These are phyloP conservation scores for Microbotryomycetes sp. DNA, from an alignment of 1,284 basidiomycete genomes.

Conservation along the genomic window DNA sequence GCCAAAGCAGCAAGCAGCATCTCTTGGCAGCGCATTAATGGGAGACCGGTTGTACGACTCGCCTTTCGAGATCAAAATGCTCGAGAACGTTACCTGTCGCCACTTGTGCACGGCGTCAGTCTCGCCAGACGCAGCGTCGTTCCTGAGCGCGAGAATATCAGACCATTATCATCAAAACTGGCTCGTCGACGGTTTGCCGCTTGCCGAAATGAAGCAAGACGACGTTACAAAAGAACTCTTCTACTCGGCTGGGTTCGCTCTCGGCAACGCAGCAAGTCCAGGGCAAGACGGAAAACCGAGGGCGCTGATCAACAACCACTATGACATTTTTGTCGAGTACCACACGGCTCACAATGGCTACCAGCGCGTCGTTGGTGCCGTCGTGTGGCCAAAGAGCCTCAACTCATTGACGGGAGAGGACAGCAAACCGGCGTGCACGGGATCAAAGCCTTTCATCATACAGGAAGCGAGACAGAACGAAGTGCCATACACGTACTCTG, in stretches of 20 bases:
- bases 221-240: conserved; percentile 69
- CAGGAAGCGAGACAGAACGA: conserved; percentile 57
- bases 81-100: conserved; percentile 65
- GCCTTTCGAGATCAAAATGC: conserved; percentile 78
- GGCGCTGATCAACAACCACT: conserved; percentile 85
- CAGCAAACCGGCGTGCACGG: conserved; percentile 18
- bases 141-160: conserved; percentile 83
- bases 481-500: conserved; percentile 83
- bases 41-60: conserved; percentile 93
- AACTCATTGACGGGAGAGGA: conserved; percentile 16
- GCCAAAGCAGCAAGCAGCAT: conserved; percentile 73
- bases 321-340: conserved; percentile 77
- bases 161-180: conserved; percentile 94
- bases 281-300: conserved; percentile 50
- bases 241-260: conserved; percentile 51
- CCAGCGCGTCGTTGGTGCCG: conserved; percentile 79
- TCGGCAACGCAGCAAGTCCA: conserved; percentile 45
- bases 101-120: conserved; percentile 64
- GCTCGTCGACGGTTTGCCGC: conserved; percentile 89
- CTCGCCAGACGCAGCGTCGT: conserved; percentile 65
- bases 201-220: conserved; percentile 83
- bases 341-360: conserved; percentile 60
- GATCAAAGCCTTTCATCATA: conserved; percentile 51
- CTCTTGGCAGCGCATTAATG: conserved; percentile 86
- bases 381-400: conserved; percentile 65